Evolutionary conservation across 352 stramenopile species (phyloP).

Genomic region (Phytophthora fragariae): DNA sequence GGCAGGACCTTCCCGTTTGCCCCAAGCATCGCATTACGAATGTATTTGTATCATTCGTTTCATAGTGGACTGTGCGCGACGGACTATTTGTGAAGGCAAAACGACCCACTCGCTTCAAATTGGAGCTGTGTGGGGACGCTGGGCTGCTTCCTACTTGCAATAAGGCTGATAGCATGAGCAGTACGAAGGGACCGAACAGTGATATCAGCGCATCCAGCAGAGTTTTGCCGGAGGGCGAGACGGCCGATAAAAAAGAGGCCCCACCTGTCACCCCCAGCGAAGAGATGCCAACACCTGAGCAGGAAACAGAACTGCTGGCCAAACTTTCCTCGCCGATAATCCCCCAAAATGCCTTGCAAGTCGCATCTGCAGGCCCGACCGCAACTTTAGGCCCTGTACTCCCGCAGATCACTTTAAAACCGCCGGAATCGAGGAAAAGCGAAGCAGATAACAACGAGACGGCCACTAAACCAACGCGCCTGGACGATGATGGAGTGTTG

Average conservation of each 20-base stretch:
- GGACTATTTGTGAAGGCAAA: constrained; percentile 35
- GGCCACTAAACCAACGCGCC: background rate
- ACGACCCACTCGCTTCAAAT: constrained; percentile 26
- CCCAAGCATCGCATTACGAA: background rate
- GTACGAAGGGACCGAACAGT: constrained; percentile 33
- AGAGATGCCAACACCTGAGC: background rate
- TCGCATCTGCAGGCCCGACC: constrained; percentile 4
- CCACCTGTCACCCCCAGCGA: background rate
- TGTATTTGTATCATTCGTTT: constrained; percentile 4
- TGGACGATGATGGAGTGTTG: constrained; percentile 8
- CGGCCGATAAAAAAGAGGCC: constrained; percentile 23
- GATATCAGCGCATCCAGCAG: constrained; percentile 27
- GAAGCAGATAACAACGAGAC: background rate
- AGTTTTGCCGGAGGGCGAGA: constrained; percentile 30
- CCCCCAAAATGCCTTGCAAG: background rate
- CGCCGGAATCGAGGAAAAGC: background rate
- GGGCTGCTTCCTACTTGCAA: background rate
- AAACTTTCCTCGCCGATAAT: constrained; percentile 27
- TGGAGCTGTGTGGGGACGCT: constrained; percentile 16
- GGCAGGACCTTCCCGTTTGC: no score
- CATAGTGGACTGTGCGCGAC: background rate
- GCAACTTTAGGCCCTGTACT: constrained; percentile 10
- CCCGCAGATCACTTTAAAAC: background rate
- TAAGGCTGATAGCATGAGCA: constrained; percentile 17
- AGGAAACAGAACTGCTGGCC: constrained; percentile 18